A percentile compares a stretch with the other conserved stretches of the same genome.
Conservation (phyloP, 495 filamentous ascomycete species). For the Tricharina praecox region DNA sequence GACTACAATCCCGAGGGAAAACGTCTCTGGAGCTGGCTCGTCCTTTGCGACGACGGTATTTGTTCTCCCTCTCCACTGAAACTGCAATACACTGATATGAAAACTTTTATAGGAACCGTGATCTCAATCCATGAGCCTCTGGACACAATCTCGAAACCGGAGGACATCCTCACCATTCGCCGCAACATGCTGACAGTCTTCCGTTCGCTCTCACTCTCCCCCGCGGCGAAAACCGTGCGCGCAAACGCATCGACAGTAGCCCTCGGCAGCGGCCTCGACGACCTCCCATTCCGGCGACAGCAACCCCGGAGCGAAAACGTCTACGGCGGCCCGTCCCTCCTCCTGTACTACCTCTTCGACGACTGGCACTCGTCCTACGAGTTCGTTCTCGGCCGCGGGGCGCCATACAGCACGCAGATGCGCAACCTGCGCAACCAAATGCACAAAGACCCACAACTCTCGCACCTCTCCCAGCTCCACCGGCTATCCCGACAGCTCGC, state of each 20-base stretch:
- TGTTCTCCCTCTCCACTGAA: not conserved
- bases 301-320: conserved; percentile 17
- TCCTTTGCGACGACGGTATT: conserved; percentile 64
- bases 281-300: conserved; percentile 27
- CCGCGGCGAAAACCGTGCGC: conserved; percentile 7
- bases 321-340: conserved; percentile 40
- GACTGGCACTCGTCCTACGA: conserved; percentile 60
- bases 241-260: conserved; percentile 4
- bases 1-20: conserved; percentile 42
- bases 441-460: conserved; percentile 41
- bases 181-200: conserved; percentile 57
- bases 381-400: conserved; percentile 43
- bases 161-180: conserved; percentile 42
- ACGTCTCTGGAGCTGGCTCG: conserved; percentile 60
- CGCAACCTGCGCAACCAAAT: conserved; percentile 40
- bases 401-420: conserved; percentile 43
- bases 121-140: conserved; percentile 63
- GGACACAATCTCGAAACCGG: conserved; percentile 28
- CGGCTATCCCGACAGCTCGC: conserved; percentile 49
- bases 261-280: conserved; percentile 16
- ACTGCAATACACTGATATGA: conserved; percentile 9
- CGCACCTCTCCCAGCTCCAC: conserved; percentile 54
- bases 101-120: conserved; percentile 41
- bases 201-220: conserved; percentile 42
- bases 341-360: conserved; percentile 80